phyloP scores from a whole-genome alignment of 2,329 filamentous ascomycete species.

The Gyromitra esculenta region DNA sequence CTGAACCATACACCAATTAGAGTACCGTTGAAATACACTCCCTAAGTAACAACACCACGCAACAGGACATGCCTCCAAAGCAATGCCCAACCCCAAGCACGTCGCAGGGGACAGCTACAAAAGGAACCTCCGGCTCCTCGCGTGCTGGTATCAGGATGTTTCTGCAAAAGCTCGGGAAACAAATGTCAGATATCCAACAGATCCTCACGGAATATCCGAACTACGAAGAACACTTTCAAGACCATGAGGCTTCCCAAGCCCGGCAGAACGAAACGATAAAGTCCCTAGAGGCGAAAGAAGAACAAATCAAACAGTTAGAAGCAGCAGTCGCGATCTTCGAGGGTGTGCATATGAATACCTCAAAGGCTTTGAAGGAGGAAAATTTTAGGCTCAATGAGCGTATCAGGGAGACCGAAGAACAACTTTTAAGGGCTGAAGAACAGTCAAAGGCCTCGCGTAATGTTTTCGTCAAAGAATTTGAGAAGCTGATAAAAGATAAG shows the following conservation, averaged over 20 bases:
- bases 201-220: slow-evolving; percentile 4
- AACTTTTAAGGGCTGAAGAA: background rate
- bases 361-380: slow-evolving; percentile 16
- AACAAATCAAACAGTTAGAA: background rate
- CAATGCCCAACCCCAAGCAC: background rate
- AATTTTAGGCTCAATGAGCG: background rate
- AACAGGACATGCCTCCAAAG: slow-evolving; percentile 13
- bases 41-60: background rate
- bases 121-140: background rate
- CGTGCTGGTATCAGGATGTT: slow-evolving; percentile 8
- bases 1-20: background rate
- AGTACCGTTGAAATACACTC: background rate
- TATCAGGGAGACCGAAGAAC: background rate
- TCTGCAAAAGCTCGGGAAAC: slow-evolving; percentile 7
- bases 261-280: background rate
- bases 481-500: slow-evolving; percentile 12
- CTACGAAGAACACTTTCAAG: slow-evolving; percentile 6
- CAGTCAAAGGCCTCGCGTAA: background rate
- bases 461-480: background rate
- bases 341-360: slow-evolving; percentile 27
- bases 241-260: background rate
- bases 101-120: background rate
- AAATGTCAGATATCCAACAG: background rate
- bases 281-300: background rate
- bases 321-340: slow-evolving; percentile 13